Evolutionary conservation across 1,284 basidiomycete genomes (phyloP), one percentile per base, ranked within the genome.

Genomic region (Cutaneotrichosporon sp.): DNA sequence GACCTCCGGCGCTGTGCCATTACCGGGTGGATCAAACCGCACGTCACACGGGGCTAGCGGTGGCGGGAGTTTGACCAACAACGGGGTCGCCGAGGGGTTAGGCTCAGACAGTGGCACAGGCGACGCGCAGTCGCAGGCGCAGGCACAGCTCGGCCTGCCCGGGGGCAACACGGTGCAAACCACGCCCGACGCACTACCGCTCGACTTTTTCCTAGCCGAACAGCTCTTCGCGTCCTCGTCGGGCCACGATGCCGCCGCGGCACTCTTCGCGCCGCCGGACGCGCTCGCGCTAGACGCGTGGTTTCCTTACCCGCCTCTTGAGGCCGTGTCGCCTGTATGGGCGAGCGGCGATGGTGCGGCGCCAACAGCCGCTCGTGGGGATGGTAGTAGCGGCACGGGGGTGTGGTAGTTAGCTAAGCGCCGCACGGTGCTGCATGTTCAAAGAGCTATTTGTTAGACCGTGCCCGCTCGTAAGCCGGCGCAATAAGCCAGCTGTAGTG

Each of bases 241-340:
- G 14, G 41, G 23, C 4, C 14, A 30, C 8, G 20, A 15, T 17
- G 44, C 7, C 18, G 33, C n/a, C 34, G 35, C 12, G 15, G 23
- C 20, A 15, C 22, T 46, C 22, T 14, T 46, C 36, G 36, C 14
- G 30, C 48, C 35, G 35, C 17, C 35, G 13, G 60, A 56, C 35
- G 34, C 22, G 15, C 64, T 62, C 50, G 58, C 51, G 38, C 44
- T 67, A 21, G 68, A 72, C 46, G 36, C 58, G 12, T 69, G 65
- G 68, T 72, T 69, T 56, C 66, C 68, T 0, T 72, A 68, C 45
- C 69, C 69, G 4, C 64, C 69, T 0, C 59, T 71, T 7, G 69
- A 47, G 36, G 17, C 26, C 26, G 26, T 30, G 26, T 30, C 26
- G 26, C 26, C 26, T 5, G 10, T 10, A 5, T 30, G 26, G 26